Evolutionary conservation across 1,284 basidiomycete species (phyloP).

Genomic region (Volvariella surrecta): DNA sequence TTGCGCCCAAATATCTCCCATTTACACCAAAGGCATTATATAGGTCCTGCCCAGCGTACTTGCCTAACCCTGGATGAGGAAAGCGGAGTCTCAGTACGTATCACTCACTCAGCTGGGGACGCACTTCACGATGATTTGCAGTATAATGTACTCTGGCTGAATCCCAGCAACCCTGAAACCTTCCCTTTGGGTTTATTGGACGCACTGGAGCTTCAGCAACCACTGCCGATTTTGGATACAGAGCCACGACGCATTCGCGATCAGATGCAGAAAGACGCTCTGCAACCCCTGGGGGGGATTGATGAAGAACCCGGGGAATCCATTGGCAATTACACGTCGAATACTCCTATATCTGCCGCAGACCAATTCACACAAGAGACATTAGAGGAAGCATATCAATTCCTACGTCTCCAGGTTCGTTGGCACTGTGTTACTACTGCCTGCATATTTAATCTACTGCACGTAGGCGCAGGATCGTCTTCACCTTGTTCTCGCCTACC

Average conservation of each 20-base stretch:
- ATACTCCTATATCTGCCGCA: slow-evolving; percentile 18
- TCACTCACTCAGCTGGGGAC: neutral
- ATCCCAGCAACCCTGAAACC: slow-evolving; percentile 51
- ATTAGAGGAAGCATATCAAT: slow-evolving; percentile 58
- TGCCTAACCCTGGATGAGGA: slow-evolving; percentile 66
- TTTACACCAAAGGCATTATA: neutral
- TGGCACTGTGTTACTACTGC: slow-evolving; percentile 4
- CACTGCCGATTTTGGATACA: slow-evolving; percentile 24
- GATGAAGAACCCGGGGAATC: slow-evolving; percentile 18
- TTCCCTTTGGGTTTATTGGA: slow-evolving; percentile 61
- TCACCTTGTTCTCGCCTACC: slow-evolving; percentile 58
- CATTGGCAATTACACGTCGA: slow-evolving; percentile 6
- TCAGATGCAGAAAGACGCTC: slow-evolving; percentile 63
- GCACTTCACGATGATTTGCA: slow-evolving; percentile 18
- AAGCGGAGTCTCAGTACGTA: slow-evolving; percentile 47
- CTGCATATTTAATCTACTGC: slow-evolving; percentile 6
- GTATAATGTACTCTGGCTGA: slow-evolving; percentile 76
- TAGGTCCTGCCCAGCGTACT: slow-evolving; percentile 57
- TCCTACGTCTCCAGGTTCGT: slow-evolving; percentile 58
- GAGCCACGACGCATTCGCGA: slow-evolving; percentile 33
- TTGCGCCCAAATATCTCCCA: slow-evolving; percentile 2
- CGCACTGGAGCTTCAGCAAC: slow-evolving; percentile 36
- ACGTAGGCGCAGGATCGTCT: slow-evolving; percentile 65
- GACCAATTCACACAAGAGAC: slow-evolving; percentile 41
- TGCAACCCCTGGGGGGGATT: slow-evolving; percentile 37